Conservation (phyloP, 305 asterid genomes). For the Stenogyne calaminthoides region DNA sequence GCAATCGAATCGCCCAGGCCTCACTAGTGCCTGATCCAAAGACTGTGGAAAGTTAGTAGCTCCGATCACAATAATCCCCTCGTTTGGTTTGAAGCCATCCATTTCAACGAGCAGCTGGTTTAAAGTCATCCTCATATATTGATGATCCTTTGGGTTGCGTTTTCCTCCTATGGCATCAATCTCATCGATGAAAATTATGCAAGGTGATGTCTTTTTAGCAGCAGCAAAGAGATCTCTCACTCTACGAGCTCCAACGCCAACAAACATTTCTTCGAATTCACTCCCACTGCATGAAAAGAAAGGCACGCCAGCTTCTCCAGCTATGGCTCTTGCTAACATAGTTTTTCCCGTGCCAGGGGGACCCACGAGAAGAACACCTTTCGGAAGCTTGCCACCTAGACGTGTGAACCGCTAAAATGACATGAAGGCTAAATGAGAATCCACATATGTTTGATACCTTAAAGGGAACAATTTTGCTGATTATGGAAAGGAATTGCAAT, state of each 20-base stretch:
- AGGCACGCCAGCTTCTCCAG: slow-evolving; percentile 96
- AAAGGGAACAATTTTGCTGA: not conserved
- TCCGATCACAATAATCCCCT: slow-evolving; percentile 83
- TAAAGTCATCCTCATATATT: slow-evolving; percentile 83
- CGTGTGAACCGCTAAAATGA: slow-evolving; percentile 78
- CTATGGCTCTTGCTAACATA: slow-evolving; percentile 93
- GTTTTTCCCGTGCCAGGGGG: slow-evolving; percentile 98
- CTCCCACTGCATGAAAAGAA: slow-evolving; percentile 93
- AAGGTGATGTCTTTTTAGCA: slow-evolving; percentile 87
- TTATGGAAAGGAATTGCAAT: not conserved
- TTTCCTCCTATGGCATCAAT: slow-evolving; percentile 95
- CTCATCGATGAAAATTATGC: slow-evolving; percentile 86
- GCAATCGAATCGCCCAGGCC: slow-evolving; percentile 90
- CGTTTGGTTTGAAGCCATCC: slow-evolving; percentile 93
- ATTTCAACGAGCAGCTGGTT: slow-evolving; percentile 92
- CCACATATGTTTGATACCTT: not conserved
- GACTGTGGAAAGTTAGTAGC: slow-evolving; percentile 94
- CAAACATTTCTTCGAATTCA: slow-evolving; percentile 95
- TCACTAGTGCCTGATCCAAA: slow-evolving; percentile 78
- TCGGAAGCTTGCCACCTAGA: slow-evolving; percentile 94
- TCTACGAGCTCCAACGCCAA: slow-evolving; percentile 93
- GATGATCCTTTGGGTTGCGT: slow-evolving; percentile 92
- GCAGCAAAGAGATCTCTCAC: slow-evolving; percentile 90
- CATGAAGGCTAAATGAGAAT: slow-evolving; percentile 15
- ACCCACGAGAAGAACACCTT: slow-evolving; percentile 87